Evolutionary conservation across 2,329 filamentous ascomycete genomes (phyloP).

Genomic region (Claviceps capensis): DNA sequence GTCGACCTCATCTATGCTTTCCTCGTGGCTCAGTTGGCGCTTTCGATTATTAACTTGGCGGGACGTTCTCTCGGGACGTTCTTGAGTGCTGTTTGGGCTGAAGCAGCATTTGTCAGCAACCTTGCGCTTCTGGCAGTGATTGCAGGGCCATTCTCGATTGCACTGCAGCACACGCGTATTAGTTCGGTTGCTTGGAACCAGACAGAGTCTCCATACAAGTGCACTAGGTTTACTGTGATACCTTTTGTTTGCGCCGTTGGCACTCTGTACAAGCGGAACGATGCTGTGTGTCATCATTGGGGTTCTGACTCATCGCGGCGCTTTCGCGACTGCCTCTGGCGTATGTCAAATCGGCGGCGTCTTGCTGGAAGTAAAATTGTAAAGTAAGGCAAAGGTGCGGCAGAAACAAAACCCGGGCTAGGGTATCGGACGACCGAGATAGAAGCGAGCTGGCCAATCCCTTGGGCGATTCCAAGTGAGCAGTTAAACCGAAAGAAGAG

Average conservation of each 20-base stretch:
- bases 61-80: conserved; percentile 11
- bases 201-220: neutral
- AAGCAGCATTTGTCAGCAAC: conserved; percentile 24
- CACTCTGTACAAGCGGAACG: conserved; percentile 31
- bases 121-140: conserved; percentile 26
- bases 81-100: conserved; percentile 9
- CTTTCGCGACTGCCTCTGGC: neutral
- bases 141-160: conserved; percentile 26
- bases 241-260: conserved; percentile 25
- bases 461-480: neutral
- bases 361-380: neutral
- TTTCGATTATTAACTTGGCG: conserved; percentile 11
- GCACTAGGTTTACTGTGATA: conserved; percentile 4
- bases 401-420: neutral
- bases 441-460: neutral
- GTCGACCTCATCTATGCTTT: conserved; percentile 8
- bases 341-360: neutral
- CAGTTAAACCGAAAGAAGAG: neutral
- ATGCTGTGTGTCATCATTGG: conserved; percentile 7
- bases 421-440: neutral
- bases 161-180: conserved; percentile 14
- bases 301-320: conserved; percentile 7
- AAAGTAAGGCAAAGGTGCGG: neutral
- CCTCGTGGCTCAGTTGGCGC: conserved; percentile 11
- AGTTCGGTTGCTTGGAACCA: neutral